Evolutionary conservation across 1,284 basidiomycete species (phyloP), one percentile per base, ranked within the genome.

Genomic region (Marasmius fiardii): DNA sequence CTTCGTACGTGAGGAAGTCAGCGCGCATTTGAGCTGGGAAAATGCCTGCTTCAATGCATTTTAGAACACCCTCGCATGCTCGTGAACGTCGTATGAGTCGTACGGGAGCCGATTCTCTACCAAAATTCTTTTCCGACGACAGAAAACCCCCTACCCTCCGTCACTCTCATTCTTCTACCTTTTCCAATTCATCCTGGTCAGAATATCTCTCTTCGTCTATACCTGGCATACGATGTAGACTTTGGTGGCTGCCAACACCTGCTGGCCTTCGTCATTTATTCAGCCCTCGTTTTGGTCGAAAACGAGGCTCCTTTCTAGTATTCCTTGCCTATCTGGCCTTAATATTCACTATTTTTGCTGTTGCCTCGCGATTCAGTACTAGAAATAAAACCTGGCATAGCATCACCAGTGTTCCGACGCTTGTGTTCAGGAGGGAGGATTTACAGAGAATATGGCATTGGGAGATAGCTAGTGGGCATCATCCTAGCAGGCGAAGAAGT

Each of bases 351-450:
- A 26, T 60, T 34, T 60, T 60, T 47, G 56, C 59, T 21, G 43
- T 60, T 43, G 54, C 54, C 18, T 52, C 53, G 12, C 51, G 53
- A 20, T 60, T 60, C 43, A 54, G 53, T 26, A 58, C 57, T 16
- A 56, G 55, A 34, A 52, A 54, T 39, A 53, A 52, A 23, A 48
- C 59, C 16, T 60, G 59, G 59, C 59, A 57, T 37, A 37, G 21
- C 18, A 50, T 52, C 20, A 50, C 52, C 16, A 54, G 52, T 18
- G 37, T 57, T 16, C 60, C 58, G 33, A 56, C 59, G n/a, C 56
- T 62, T 35, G 60, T 61, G 14, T 61, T 52, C 47, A 52, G 55
- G 26, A 56, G 47, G 16, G 57, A 63, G n/a, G 59, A 63, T 52
- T 37, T 59, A 31, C 52, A 53, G 48, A 50, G 56, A 24, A 61